Evolutionary conservation across 805 yeast species (phyloP).

Genomic region (Candida insectorum): DNA sequence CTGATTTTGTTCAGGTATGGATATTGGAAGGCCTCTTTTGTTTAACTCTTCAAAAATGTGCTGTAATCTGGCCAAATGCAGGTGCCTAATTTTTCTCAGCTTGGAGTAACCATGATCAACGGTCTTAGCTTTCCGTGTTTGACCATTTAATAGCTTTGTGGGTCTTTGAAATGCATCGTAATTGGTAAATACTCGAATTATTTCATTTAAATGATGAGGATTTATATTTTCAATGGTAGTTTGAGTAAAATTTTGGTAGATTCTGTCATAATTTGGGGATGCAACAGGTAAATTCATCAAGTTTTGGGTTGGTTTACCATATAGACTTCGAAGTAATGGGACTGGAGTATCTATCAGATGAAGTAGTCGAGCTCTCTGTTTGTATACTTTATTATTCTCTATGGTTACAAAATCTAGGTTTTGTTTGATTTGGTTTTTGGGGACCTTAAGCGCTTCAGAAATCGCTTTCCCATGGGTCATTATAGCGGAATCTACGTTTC

Average conservation of each 20-base stretch:
- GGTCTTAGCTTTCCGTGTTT: not conserved
- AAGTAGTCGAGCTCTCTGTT: no score
- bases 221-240: no score
- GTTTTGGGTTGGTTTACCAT: constrained; percentile 1
- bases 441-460: no score
- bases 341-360: no score
- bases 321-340: constrained; percentile 1
- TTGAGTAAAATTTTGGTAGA: no score
- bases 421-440: no score
- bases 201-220: constrained; percentile 24
- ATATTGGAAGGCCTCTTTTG: constrained; percentile 22
- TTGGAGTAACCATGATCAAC: constrained; percentile 15
- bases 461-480: no score
- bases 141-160: constrained; percentile 5
- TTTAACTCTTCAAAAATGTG: constrained; percentile 27
- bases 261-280: no score
- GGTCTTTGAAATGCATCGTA: constrained; percentile 26
- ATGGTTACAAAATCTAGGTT: no score
- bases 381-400: no score
- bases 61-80: constrained; percentile 18
- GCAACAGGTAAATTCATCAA: constrained; percentile 12
- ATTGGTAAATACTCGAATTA: constrained; percentile 21
- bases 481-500: not conserved
- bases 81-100: constrained; percentile 14
- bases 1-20: constrained; percentile 25